These are phyloP conservation scores for Haemoproteus tartakovskyi DNA, from an alignment of 169 alveolate species.

Conservation along the genomic window DNA sequence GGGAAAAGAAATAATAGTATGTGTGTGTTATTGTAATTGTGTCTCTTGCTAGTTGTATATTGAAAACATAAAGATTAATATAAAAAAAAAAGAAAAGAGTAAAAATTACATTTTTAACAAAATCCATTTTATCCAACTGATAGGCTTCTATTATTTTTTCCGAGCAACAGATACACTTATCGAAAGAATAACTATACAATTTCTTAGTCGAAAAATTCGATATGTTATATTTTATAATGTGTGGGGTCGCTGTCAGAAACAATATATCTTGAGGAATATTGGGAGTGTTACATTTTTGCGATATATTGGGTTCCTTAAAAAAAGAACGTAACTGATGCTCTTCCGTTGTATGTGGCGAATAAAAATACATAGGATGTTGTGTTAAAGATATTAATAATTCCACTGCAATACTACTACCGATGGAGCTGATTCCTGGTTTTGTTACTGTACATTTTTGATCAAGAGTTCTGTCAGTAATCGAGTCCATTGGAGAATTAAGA, in stretches of 20 bases:
- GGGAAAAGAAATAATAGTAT: too few species aligned
- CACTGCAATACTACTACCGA: slow-evolving; percentile 72
- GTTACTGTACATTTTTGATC: slow-evolving; percentile 77
- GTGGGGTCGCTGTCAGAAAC: slow-evolving; percentile 77
- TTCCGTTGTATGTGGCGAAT: slow-evolving; percentile 66
- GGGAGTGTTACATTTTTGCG: too few species aligned
- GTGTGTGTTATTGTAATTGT: too few species aligned
- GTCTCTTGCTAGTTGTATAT: too few species aligned
- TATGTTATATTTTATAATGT: slow-evolving; percentile 67
- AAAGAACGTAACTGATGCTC: too few species aligned
- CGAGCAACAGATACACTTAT: slow-evolving; percentile 75
- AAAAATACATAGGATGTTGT: slow-evolving; percentile 69
- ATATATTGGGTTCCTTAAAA: too few species aligned
- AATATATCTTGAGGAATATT: too few species aligned
- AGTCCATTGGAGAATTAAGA: slow-evolving; percentile 63
- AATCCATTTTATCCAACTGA: slow-evolving; percentile 30
- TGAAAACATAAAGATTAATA: neutral
- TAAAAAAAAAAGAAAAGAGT: neutral
- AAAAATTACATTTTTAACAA: slow-evolving; percentile 53
- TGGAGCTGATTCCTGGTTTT: slow-evolving; percentile 70
- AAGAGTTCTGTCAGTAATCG: slow-evolving; percentile 55
- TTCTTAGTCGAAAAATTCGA: slow-evolving; percentile 64
- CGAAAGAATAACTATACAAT: slow-evolving; percentile 66
- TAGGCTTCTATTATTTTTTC: slow-evolving; percentile 31
- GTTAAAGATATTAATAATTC: slow-evolving; percentile 72